Evolutionary conservation across 2,329 filamentous ascomycete genomes (phyloP), one percentile per base, ranked within the genome.

Genomic region (Aspergillus sp.): DNA sequence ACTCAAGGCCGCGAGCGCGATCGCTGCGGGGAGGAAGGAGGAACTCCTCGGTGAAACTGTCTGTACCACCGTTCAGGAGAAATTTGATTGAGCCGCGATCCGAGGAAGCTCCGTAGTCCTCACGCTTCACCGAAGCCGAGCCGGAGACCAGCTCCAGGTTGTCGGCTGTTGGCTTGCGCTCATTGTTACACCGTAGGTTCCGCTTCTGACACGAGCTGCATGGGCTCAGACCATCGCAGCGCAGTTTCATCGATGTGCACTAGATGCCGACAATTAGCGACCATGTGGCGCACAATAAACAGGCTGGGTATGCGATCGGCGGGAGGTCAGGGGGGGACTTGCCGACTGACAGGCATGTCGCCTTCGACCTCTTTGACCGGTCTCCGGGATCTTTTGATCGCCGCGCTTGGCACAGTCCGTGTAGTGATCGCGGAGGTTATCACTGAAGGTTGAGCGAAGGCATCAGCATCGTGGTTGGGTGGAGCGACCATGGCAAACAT

Each of bases 321-420:
- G 17, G 21, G 21, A 19, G 28, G 3, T n/a, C 19, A 13, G 49
- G 13, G 15, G 32, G 32, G 53, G 19, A 70, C 73, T 67, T 69
- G 77, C 79, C 36, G 78, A 79, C 73, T 80, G 76, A 65, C 79
- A 81, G 4, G 79, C 79, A 77, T 81, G 79, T 54, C 78, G 77
- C 36, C 78, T 69, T 64, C 79, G 72, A 48, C 79, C 79, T 67
- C 79, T 74, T 63, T 80, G 76, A 9, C 78, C 78, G 0, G 79
- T 79, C 62, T 79, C 78, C 15, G 79, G 79, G 47, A 80, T 77
- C 53, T 75, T 69, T 38, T 74, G 75, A 64, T 78, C 73, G n/a
- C 76, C 78, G 10, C 79, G 74, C 62, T 76, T 70, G 32, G 73
- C 62, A 59, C 79, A 81, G 59, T 76, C 75, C 7, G 72, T 64